Percentiles rank a stretch among this genome's conserved stretches.
These are phyloP conservation scores for Anthostomella pinea DNA, from an alignment of 2,329 filamentous ascomycete species.

Conservation along the genomic window DNA sequence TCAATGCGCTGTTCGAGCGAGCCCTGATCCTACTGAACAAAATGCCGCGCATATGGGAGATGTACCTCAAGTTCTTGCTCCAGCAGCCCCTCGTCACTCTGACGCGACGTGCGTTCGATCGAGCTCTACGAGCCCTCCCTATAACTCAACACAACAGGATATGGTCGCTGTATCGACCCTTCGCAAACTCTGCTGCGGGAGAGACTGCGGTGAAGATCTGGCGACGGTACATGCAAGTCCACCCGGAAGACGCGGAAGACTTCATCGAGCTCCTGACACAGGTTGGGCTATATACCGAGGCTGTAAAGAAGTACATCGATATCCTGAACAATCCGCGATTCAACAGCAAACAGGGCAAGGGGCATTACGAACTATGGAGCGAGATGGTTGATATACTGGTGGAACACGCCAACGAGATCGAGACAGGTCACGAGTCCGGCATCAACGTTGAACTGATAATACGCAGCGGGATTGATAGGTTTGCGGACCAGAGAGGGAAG, in stretches of 20 bases:
- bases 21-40: slow-evolving; percentile 94
- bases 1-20: slow-evolving; percentile 91
- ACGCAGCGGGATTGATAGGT: slow-evolving; percentile 83
- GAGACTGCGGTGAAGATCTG: slow-evolving; percentile 90
- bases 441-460: slow-evolving; percentile 93
- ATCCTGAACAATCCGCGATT: slow-evolving; percentile 89
- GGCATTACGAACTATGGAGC: slow-evolving; percentile 94
- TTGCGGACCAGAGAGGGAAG: slow-evolving; percentile 90
- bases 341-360: slow-evolving; percentile 88
- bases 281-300: slow-evolving; percentile 83
- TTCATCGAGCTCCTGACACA: slow-evolving; percentile 87
- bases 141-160: slow-evolving; percentile 94
- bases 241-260: slow-evolving; percentile 92
- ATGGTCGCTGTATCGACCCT: slow-evolving; percentile 87
- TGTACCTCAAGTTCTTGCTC: slow-evolving; percentile 89
- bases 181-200: slow-evolving; percentile 86
- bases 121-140: slow-evolving; percentile 84
- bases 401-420: slow-evolving; percentile 81
- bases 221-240: slow-evolving; percentile 94
- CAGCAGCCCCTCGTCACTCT: slow-evolving; percentile 88
- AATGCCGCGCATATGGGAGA: slow-evolving; percentile 98
- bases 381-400: slow-evolving; percentile 97
- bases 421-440: slow-evolving; percentile 74
- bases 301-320: slow-evolving; percentile 85
- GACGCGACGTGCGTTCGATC: slow-evolving; percentile 85